Evolutionary conservation across 1,139 yeast species (phyloP), one percentile per base, ranked within the genome.

Genomic region (Zygosaccharomyces sapae): DNA sequence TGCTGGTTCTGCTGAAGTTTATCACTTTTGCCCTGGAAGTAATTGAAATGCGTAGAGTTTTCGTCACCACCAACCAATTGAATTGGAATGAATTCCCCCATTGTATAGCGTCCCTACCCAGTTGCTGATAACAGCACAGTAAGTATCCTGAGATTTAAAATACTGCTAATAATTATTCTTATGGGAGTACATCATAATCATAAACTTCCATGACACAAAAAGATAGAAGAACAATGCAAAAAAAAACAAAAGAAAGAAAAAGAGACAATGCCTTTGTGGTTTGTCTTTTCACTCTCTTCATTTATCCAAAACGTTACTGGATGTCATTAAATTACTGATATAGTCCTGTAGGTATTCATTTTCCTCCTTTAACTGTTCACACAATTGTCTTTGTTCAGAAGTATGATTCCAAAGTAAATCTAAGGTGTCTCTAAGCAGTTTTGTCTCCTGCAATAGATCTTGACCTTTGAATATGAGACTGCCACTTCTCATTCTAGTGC

Each of bases 341-440:
- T 88, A 90, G 43, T 88, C 96, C 62, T 88, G 95, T 38, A 90
- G 70, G 61, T 87, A 87, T 54, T 75, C 77, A 66, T 88, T 89
- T 59, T 90, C 96, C 47, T 77, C 77, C 50, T 82, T 79, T 46
- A 86, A 71, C 55, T 82, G 79, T 27, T 80, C 80, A 57, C 86
- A 82, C 42, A 79, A 72, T 42, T 73, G 73, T 59, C 77, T 77
- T 38, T 65, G 68, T 35, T 61, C 64, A 12, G 56, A 43, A 8
- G 66, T 63, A 45, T 56, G 60, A 40, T 61, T 57, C 62, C 65
- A 56, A 22, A 63, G 47, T 5, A 62, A 46, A 39, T 62, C 66
- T 30, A 63, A 45, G 1, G 66, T 61, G 40, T 61, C 67, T 40
- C 59, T 55, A 13, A 62, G 43, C 24, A 60, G 35, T 45, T 51